These are phyloP conservation scores for Colletotrichum caudatum DNA, from an alignment of 2,329 filamentous ascomycete genomes.

Conservation along the genomic window DNA sequence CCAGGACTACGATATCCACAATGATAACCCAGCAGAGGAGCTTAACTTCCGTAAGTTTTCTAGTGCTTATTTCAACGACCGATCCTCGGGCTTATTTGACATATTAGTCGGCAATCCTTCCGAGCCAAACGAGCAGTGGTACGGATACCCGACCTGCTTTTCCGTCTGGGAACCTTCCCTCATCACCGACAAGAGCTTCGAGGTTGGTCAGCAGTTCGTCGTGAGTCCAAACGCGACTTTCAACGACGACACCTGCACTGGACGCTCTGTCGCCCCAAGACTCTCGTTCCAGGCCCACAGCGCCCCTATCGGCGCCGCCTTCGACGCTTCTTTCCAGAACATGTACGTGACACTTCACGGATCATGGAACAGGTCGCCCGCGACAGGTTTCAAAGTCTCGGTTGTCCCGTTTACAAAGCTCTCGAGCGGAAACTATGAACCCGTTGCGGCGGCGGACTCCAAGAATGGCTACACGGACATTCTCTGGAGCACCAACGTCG, in stretches of 20 bases:
- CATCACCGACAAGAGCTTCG: slow-evolving; percentile 49
- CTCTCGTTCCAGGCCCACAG: slow-evolving; percentile 69
- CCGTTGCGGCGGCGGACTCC: slow-evolving; percentile 48
- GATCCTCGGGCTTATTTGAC: not conserved
- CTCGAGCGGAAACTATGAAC: slow-evolving; percentile 47
- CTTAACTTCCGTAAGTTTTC: slow-evolving; percentile 66
- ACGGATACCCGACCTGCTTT: slow-evolving; percentile 73
- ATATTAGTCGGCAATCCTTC: slow-evolving; percentile 48
- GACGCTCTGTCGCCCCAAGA: slow-evolving; percentile 54
- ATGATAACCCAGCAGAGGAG: slow-evolving; percentile 74
- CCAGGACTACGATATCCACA: slow-evolving; percentile 61
- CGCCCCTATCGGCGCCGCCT: slow-evolving; percentile 71
- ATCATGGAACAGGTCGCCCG: slow-evolving; percentile 61
- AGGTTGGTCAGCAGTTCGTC: slow-evolving; percentile 54
- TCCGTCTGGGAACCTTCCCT: slow-evolving; percentile 63
- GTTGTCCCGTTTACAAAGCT: slow-evolving; percentile 50
- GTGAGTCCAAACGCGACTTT: slow-evolving; percentile 51
- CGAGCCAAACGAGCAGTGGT: slow-evolving; percentile 51
- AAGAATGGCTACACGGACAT: slow-evolving; percentile 49
- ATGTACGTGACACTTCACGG: slow-evolving; percentile 73
- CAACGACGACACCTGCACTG: slow-evolving; percentile 52
- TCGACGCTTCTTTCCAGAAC: slow-evolving; percentile 62
- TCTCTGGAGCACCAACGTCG: slow-evolving; percentile 50
- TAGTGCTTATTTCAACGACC: not conserved
- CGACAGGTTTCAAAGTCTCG: slow-evolving; percentile 55